Evolutionary conservation across 352 stramenopile species (phyloP).

Genomic region (Peronosclerospora sorghi): DNA sequence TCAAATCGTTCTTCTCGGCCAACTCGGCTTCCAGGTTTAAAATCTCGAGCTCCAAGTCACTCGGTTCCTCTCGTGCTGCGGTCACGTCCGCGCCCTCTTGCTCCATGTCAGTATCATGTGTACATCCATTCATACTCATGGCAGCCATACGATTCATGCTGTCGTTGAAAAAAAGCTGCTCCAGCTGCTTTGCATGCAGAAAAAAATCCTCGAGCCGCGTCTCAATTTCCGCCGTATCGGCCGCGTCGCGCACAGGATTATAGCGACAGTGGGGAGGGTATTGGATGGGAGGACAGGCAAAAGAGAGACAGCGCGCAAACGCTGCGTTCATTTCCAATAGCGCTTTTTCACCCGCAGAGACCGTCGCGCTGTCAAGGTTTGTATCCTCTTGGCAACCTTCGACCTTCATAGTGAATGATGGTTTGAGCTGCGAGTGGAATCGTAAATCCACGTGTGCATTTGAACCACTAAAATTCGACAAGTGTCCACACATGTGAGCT

Average conservation of each 20-base stretch:
- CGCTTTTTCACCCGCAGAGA: slow-evolving; percentile 23
- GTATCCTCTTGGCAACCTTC: slow-evolving; percentile 6
- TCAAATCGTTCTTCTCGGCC: slow-evolving; percentile 74
- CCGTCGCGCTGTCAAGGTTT: background rate
- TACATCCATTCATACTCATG: slow-evolving; percentile 6
- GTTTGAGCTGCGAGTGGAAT: no score
- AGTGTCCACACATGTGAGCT: no score
- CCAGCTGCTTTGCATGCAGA: slow-evolving; percentile 69
- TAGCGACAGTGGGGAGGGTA: slow-evolving; percentile 78
- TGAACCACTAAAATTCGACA: no score
- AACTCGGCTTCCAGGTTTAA: slow-evolving; percentile 62
- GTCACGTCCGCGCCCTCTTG: background rate
- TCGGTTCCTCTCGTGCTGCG: slow-evolving; percentile 15
- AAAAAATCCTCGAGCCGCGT: slow-evolving; percentile 66
- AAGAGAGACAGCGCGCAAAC: slow-evolving; percentile 61
- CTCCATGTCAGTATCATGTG: background rate
- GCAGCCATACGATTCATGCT: slow-evolving; percentile 4
- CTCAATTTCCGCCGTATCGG: slow-evolving; percentile 65
- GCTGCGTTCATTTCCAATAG: slow-evolving; percentile 63
- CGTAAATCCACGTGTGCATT: no score
- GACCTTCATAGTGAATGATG: no score
- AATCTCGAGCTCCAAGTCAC: slow-evolving; percentile 68
- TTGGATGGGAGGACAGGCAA: slow-evolving; percentile 71
- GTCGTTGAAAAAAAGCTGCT: slow-evolving; percentile 59
- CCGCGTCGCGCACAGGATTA: slow-evolving; percentile 71